phyloP scores from a whole-genome alignment of 2,329 filamentous ascomycete genomes.

The Trichoderma gracile region DNA sequence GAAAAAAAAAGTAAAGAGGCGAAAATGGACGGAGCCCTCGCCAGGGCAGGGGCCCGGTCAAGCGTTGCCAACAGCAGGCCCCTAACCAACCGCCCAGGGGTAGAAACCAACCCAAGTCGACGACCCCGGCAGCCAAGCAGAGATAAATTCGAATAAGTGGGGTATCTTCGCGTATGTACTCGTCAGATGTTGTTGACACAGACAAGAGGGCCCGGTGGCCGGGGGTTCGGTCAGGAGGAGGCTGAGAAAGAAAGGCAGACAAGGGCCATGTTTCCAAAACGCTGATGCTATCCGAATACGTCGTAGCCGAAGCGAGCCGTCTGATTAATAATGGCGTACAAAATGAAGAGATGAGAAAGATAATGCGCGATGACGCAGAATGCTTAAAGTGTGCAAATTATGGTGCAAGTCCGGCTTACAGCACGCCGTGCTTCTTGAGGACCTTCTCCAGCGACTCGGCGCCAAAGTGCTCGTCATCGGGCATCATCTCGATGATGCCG shows the following conservation, averaged over 20 bases:
- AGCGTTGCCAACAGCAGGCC: background rate
- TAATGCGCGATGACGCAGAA: background rate
- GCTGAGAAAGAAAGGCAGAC: slow-evolving; percentile 6
- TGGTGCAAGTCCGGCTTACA: slow-evolving; percentile 40
- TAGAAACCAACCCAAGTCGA: slow-evolving; percentile 1
- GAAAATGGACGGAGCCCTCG: background rate
- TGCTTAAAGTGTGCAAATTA: slow-evolving; percentile 9
- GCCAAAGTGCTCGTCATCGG: slow-evolving; percentile 63
- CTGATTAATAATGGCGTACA: slow-evolving; percentile 11
- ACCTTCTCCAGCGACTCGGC: slow-evolving; percentile 54
- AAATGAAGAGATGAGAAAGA: slow-evolving; percentile 4
- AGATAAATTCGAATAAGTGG: slow-evolving; percentile 17
- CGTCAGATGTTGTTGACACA: slow-evolving; percentile 9
- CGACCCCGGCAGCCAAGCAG: slow-evolving; percentile 16
- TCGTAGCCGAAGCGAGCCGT: slow-evolving; percentile 9
- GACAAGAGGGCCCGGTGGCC: slow-evolving; percentile 8
- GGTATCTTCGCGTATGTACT: slow-evolving; percentile 20
- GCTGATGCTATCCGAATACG: slow-evolving; percentile 5
- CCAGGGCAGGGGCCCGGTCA: background rate
- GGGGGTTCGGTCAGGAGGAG: background rate
- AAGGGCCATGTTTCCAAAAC: background rate
- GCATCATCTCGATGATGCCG: slow-evolving; percentile 83
- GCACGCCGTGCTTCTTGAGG: slow-evolving; percentile 54
- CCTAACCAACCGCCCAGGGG: background rate
- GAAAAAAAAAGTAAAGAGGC: background rate